Evolutionary conservation across 805 yeast species (phyloP).

Genomic region (Blastobotrys robertii): DNA sequence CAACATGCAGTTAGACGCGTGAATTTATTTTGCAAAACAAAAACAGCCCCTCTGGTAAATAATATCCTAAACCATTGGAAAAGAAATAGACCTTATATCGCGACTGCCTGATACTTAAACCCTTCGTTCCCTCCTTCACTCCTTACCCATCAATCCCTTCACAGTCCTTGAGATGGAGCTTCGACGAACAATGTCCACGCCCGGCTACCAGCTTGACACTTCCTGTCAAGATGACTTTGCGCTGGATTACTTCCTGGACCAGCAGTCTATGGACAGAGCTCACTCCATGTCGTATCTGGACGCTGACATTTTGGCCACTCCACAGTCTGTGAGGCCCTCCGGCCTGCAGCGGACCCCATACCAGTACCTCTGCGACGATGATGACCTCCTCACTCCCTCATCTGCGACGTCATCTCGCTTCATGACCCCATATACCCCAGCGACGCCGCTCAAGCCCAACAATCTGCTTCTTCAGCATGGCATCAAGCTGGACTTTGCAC

Average conservation of each 20-base stretch:
- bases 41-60: too few species aligned
- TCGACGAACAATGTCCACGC: conserved; percentile 14
- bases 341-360: background rate
- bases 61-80: background rate
- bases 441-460: conserved; percentile 3
- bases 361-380: background rate
- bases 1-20: too few species aligned
- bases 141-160: background rate
- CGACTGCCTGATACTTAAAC: background rate
- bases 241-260: conserved; percentile 3
- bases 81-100: conserved; percentile 6
- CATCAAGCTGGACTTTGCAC: conserved; percentile 14
- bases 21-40: too few species aligned
- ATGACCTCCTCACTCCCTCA: conserved; percentile 9
- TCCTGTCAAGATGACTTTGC: conserved; percentile 1
- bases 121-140: background rate
- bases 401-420: conserved; percentile 6
- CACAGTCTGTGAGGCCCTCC: background rate
- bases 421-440: conserved; percentile 14
- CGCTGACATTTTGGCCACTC: background rate
- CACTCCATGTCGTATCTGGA: conserved; percentile 8
- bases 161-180: conserved; percentile 3
- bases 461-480: conserved; percentile 5
- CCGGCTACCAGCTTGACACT: conserved; percentile 1
- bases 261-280: conserved; percentile 7